These are phyloP conservation scores for Planoprotostelium fungivorum DNA, from an alignment of 78 protist species.

Conservation along the genomic window DNA sequence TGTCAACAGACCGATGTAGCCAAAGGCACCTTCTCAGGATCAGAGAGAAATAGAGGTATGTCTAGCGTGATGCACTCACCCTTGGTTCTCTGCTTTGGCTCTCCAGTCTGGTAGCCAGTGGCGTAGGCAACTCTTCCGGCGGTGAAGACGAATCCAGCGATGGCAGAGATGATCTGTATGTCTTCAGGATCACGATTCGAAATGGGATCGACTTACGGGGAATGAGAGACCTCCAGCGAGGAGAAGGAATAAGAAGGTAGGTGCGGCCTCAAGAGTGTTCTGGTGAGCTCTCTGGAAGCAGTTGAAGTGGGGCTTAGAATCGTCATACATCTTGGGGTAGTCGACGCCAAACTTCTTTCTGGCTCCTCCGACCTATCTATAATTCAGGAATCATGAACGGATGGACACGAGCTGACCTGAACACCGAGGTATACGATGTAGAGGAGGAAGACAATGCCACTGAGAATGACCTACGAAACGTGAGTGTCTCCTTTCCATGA, in stretches of 20 bases:
- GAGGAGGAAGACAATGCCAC: not conserved
- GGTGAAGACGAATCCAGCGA: not conserved
- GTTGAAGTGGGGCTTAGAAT: not conserved
- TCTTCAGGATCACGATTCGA: not conserved
- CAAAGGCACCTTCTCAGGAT: not conserved
- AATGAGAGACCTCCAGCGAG: not conserved
- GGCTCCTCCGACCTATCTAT: not conserved
- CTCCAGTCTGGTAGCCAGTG: not conserved
- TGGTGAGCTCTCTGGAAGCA: not conserved
- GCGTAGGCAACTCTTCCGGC: not conserved
- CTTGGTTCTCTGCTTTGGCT: not conserved
- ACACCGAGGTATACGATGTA: not conserved
- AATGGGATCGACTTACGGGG: not conserved
- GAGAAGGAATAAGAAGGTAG: not conserved
- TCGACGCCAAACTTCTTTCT: not conserved
- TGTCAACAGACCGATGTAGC: not conserved
- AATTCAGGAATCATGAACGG: not conserved
- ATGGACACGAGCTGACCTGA: not conserved
- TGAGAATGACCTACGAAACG: not conserved
- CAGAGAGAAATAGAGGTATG: too few species aligned
- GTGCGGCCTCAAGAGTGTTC: not conserved
- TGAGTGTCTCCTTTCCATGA: not conserved
- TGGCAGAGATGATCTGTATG: not conserved
- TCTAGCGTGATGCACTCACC: too few species aligned
- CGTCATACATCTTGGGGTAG: not conserved